Conservation (phyloP, 257 asterid species). For the Knoxia roxburghii region DNA sequence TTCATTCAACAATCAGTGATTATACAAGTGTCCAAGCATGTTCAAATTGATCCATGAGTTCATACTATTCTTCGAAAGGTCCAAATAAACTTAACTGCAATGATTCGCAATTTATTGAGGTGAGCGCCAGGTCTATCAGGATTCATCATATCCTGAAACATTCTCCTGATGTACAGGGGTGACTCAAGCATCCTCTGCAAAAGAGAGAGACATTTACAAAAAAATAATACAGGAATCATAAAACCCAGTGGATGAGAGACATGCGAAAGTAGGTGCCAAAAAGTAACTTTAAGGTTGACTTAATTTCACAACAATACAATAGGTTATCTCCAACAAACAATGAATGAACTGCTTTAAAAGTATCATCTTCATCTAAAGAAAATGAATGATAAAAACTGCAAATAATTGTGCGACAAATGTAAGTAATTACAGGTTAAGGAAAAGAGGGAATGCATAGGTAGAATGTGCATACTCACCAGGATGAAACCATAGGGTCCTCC, state of each 20-base stretch:
- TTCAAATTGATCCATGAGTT: neutral
- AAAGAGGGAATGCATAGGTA: neutral
- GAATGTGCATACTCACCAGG: constrained; percentile 36
- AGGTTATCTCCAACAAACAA: neutral
- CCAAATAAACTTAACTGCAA: constrained; percentile 59
- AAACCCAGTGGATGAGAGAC: neutral
- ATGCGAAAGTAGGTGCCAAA: neutral
- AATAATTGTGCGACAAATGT: neutral
- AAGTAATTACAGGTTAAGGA: neutral
- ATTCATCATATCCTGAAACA: constrained; percentile 53
- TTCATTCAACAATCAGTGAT: neutral
- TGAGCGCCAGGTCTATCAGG: constrained; percentile 61
- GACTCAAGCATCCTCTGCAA: constrained; percentile 54
- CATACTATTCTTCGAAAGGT: constrained; percentile 6
- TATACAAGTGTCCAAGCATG: neutral
- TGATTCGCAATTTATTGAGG: constrained; percentile 47
- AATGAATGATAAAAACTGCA: neutral
- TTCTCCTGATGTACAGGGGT: constrained; percentile 54
- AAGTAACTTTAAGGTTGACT: neutral
- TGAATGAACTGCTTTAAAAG: neutral
- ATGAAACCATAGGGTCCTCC: constrained; percentile 61
- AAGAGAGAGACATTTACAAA: constrained; percentile 3
- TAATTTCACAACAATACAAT: neutral
- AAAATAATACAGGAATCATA: neutral
- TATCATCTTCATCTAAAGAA: neutral